A percentile compares a stretch with the other conserved stretches of the same genome.
phyloP scores from a whole-genome alignment of 495 filamentous ascomycete species.

The Hypoxylon cercidicola region DNA sequence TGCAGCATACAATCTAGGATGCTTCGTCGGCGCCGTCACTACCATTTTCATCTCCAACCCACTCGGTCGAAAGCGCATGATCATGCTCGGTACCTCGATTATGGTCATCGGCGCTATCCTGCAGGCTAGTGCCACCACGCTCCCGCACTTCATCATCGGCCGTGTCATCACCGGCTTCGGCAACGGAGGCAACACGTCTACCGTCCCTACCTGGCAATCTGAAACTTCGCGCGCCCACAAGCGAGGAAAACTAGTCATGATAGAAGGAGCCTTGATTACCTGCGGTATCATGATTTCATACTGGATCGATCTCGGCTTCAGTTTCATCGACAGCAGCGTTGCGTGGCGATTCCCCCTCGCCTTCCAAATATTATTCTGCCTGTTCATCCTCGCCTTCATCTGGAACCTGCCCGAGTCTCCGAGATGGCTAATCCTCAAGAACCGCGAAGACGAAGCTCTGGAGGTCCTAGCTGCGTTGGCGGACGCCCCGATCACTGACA shows the following conservation, averaged over 20 bases:
- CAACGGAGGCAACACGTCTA: constrained; percentile 68
- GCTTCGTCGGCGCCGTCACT: constrained; percentile 75
- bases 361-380: constrained; percentile 75
- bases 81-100: constrained; percentile 75
- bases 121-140: constrained; percentile 67
- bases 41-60: constrained; percentile 77
- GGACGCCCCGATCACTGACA: constrained; percentile 62
- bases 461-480: constrained; percentile 70
- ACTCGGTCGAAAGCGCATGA: constrained; percentile 75
- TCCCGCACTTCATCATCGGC: constrained; percentile 73
- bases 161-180: constrained; percentile 75
- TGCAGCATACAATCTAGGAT: constrained; percentile 78
- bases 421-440: constrained; percentile 77
- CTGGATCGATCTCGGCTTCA: constrained; percentile 79
- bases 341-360: constrained; percentile 81
- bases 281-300: constrained; percentile 77
- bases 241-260: constrained; percentile 82
- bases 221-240: constrained; percentile 79
- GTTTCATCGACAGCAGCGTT: constrained; percentile 70
- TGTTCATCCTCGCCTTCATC: constrained; percentile 69
- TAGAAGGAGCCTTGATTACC: constrained; percentile 77
- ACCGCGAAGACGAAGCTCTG: constrained; percentile 71
- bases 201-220: constrained; percentile 81
- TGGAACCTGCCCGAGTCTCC: constrained; percentile 77
- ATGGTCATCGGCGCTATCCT: constrained; percentile 75